These are phyloP conservation scores for Phoenix dactylifera DNA, from an alignment of 176 grass and related monocot species.

Conservation along the genomic window DNA sequence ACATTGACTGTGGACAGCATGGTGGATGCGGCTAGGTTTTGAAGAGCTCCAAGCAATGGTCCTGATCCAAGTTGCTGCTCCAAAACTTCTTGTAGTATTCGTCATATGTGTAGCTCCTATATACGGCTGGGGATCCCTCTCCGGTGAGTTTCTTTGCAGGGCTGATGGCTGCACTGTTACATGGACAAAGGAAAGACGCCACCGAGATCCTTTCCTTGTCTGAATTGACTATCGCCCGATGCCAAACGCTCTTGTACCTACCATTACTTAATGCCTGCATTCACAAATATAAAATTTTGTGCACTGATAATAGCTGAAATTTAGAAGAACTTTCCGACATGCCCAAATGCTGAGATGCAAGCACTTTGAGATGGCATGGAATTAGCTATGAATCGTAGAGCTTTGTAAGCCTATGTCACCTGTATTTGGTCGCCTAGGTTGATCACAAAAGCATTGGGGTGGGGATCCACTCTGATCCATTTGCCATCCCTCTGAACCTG, in stretches of 20 bases:
- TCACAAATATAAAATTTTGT: neutral
- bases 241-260: constrained; percentile 70
- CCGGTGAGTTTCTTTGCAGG: constrained; percentile 54
- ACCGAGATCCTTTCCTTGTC: constrained; percentile 51
- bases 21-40: neutral
- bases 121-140: constrained; percentile 37
- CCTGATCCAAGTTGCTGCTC: constrained; percentile 75
- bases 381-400: no score
- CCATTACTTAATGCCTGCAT: constrained; percentile 72
- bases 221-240: constrained; percentile 68
- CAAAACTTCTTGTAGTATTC: constrained; percentile 89
- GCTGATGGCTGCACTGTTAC: constrained; percentile 40
- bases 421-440: constrained; percentile 87
- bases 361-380: no score
- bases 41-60: constrained; percentile 73
- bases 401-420: constrained; percentile 18
- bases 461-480: constrained; percentile 69
- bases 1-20: no score
- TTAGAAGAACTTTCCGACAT: no score
- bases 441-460: constrained; percentile 46
- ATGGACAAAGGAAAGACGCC: constrained; percentile 81
- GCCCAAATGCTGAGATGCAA: no score
- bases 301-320: no score
- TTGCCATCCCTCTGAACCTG: constrained; percentile 43
- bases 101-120: constrained; percentile 60